A percentile compares a stretch with the other conserved stretches of the same genome.
phyloP scores from a whole-genome alignment of 2,329 filamentous ascomycete species.

The Cladosporium sp. region DNA sequence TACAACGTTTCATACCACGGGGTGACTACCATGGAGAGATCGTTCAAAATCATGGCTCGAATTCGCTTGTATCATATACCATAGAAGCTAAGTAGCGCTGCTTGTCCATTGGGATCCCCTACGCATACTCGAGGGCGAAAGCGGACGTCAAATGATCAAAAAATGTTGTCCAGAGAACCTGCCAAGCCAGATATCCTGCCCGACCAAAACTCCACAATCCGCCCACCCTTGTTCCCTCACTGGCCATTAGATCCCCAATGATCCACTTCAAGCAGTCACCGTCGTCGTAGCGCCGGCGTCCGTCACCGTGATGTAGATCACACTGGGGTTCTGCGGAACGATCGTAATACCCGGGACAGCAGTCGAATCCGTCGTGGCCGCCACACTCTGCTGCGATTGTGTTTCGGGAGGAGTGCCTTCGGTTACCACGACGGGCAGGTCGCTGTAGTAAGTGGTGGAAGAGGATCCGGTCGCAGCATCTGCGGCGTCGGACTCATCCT shows the following conservation, averaged over 20 bases:
- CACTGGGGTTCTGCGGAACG: conserved; percentile 15
- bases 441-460: background rate
- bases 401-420: background rate
- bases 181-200: background rate
- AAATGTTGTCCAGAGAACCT: background rate
- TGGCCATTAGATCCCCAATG: background rate
- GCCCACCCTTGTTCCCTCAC: background rate
- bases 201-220: background rate
- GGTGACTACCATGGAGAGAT: no score
- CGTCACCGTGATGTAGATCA: conserved; percentile 19
- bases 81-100: no score
- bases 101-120: no score
- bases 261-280: conserved; percentile 12
- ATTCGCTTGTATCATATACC: no score
- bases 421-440: background rate
- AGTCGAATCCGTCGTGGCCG: background rate
- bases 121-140: no score
- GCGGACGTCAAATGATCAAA: no score
- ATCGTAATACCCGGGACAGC: conserved; percentile 16
- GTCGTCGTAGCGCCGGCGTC: conserved; percentile 20
- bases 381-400: background rate
- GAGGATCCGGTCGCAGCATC: background rate
- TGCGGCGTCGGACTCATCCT: background rate
- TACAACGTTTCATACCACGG: no score
- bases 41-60: no score